Evolutionary conservation across 2,329 filamentous ascomycete genomes (phyloP), one percentile per base, ranked within the genome.

Genomic region (Chaetomiaceae sp.): DNA sequence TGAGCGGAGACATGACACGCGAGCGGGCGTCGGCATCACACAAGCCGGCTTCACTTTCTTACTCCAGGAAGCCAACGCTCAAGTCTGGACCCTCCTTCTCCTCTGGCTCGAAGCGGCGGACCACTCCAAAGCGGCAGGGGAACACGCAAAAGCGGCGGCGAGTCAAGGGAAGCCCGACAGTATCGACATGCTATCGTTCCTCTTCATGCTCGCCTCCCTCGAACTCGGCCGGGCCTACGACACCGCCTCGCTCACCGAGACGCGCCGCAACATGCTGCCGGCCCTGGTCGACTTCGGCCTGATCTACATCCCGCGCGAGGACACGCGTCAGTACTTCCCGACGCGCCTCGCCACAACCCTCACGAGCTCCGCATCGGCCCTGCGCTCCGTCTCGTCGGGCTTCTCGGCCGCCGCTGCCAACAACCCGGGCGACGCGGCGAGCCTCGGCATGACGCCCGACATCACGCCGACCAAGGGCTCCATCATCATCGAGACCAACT

Each of bases 401-500:
- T 80, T 90, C 55, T 74, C 81, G 24, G 83, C 84, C 34, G 83
- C 83, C 7, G 75, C 81, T 1, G 68, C 70, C n/a, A 64, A 73
- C 3, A 66, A 60, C 41, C 56, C 57, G 47, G 56, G 45, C 40
- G 57, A 61, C 50, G 72, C 76, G 27, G 74, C 77, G 17, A 77
- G 75, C n/a, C 68, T 79, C 15, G 65, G 63, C 15, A 56, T 64
- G 14, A 60, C 55, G 52, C 65, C 50, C 17, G 67, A 66, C 19
- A 58, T 66, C 42, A 70, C 76, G 22, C 22, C 22, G 15, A 67
- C 73, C 52, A 82, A 83, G 59, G 90, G 90, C 52, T 93, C 88
- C 70, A 88, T 98, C 62, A 90, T 98, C 59, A 80, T 98, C 56
- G 93, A 98, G 71, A 98, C 93, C 8, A 98, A 98, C 69, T 97